Conservation (phyloP, 2,329 filamentous ascomycete genomes). For the Paraphoma sp. region DNA sequence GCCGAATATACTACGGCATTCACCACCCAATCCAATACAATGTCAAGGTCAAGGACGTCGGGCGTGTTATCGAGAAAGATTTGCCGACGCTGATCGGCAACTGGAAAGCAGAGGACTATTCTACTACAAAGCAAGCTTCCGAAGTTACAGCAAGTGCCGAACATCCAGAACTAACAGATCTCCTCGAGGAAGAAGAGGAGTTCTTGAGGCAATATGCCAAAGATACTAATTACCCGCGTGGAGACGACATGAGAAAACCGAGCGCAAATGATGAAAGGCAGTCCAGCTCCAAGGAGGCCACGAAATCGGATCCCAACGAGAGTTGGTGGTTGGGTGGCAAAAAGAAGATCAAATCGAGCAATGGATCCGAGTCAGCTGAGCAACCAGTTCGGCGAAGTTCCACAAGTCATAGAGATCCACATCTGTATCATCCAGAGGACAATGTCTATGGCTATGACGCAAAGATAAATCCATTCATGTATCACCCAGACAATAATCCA, state of each 20-base stretch:
- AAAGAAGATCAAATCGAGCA: too few species aligned
- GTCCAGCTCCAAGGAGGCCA: background rate
- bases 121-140: background rate
- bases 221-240: background rate
- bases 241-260: too few species aligned
- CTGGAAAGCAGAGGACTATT: conserved; percentile 13
- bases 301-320: background rate
- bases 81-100: conserved; percentile 18
- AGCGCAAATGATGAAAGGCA: too few species aligned
- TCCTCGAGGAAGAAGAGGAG: background rate
- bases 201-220: background rate
- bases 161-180: background rate
- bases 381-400: too few species aligned
- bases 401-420: background rate
- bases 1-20: conserved; percentile 36
- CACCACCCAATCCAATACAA: conserved; percentile 53
- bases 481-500: background rate
- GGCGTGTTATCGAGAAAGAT: conserved; percentile 33
- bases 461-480: background rate
- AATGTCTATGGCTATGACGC: background rate
- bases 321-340: background rate
- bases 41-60: conserved; percentile 50
- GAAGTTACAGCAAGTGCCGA: background rate
- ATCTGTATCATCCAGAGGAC: background rate
- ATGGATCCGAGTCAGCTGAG: too few species aligned